These are phyloP conservation scores for Nannochloropsis gaditana DNA, from an alignment of 108 stramenopile genomes.

Conservation along the genomic window DNA sequence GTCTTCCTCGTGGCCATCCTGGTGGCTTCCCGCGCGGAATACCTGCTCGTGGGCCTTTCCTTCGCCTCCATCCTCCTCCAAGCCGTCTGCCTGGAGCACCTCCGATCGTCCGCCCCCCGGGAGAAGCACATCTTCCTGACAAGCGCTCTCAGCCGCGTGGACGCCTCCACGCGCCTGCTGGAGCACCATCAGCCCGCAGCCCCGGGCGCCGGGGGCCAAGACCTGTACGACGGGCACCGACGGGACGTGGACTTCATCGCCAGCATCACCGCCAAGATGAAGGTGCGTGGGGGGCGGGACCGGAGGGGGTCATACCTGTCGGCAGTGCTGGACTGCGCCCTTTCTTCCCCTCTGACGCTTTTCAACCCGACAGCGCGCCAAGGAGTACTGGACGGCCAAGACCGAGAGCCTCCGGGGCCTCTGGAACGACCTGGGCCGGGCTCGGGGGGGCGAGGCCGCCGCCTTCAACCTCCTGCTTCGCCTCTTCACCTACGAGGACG, in stretches of 20 bases:
- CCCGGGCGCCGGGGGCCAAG: background rate
- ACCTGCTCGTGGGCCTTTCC: background rate
- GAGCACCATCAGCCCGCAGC: slow-evolving; percentile 1
- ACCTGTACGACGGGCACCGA: slow-evolving; percentile 6
- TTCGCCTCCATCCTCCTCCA: background rate
- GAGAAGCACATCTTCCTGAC: background rate
- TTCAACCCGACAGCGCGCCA: background rate
- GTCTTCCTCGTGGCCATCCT: background rate
- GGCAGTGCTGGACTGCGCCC: background rate
- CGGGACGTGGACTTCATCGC: slow-evolving; percentile 6
- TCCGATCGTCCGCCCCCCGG: slow-evolving; percentile 3
- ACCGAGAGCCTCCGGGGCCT: background rate
- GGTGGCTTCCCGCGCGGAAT: background rate
- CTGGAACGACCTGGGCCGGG: background rate
- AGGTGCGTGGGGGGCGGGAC: background rate
- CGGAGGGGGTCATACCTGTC: background rate
- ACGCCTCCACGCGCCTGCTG: background rate
- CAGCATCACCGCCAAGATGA: background rate
- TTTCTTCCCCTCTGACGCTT: background rate
- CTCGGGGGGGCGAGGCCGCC: background rate
- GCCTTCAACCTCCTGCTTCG: background rate
- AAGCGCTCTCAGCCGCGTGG: slow-evolving; percentile 9
- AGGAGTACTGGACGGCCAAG: slow-evolving; percentile 1
- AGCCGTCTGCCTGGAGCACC: slow-evolving; percentile 19
- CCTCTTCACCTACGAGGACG: slow-evolving; percentile 11